These are phyloP conservation scores for Cubamyces sp. DNA, from an alignment of 768 basidiomycete species.

Conservation along the genomic window DNA sequence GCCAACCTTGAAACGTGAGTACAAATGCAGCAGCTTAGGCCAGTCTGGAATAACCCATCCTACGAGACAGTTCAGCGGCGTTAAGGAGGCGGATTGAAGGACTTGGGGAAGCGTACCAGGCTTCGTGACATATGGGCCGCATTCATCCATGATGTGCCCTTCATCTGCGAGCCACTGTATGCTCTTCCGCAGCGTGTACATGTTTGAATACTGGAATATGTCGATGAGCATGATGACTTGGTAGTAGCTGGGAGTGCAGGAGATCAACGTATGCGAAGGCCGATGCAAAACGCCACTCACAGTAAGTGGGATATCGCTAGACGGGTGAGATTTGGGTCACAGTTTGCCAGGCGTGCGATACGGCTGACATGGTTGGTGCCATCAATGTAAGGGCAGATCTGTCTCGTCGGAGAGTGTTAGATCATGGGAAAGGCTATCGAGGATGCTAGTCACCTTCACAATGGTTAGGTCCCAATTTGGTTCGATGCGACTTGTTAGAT, in stretches of 20 bases:
- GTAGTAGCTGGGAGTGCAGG: slow-evolving; percentile 67
- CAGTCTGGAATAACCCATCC: slow-evolving; percentile 76
- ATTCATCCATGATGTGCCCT: slow-evolving; percentile 83
- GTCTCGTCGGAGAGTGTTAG: not conserved
- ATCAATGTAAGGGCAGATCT: slow-evolving; percentile 84
- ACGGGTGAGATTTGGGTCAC: slow-evolving; percentile 79
- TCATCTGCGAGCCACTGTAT: slow-evolving; percentile 89
- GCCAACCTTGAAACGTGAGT: slow-evolving; percentile 84
- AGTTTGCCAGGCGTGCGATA: slow-evolving; percentile 91
- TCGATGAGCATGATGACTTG: slow-evolving; percentile 97
- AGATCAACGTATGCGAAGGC: not conserved
- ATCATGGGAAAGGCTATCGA: not conserved
- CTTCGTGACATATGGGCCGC: slow-evolving; percentile 88
- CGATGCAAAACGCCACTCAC: slow-evolving; percentile 48
- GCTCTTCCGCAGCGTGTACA: slow-evolving; percentile 89
- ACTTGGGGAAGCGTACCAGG: slow-evolving; percentile 48
- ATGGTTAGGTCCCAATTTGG: slow-evolving; percentile 97
- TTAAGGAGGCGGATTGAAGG: not conserved
- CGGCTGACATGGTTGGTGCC: slow-evolving; percentile 90
- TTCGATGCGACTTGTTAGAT: slow-evolving; percentile 78
- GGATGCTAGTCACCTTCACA: slow-evolving; percentile 59
- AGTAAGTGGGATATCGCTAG: slow-evolving; percentile 90
- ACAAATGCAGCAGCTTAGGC: slow-evolving; percentile 84
- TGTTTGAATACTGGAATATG: slow-evolving; percentile 97
- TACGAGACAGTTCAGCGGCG: slow-evolving; percentile 26